Base-by-base conservation (phyloP, 768 basidiomycete genomes). In the Candolleomyces eurysporus region DNA sequence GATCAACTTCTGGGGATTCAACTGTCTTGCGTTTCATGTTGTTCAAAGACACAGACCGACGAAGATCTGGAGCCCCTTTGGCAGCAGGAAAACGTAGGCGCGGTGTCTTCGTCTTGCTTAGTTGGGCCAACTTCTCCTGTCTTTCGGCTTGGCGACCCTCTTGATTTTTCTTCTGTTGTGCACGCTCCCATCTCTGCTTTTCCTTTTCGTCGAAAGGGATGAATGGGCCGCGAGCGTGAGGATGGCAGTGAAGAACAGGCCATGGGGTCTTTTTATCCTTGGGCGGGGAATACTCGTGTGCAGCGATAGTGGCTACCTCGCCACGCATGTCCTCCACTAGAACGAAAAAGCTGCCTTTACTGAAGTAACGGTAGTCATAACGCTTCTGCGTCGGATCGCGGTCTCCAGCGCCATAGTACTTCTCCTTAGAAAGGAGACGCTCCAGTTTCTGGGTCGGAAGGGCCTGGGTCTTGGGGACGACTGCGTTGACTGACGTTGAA, bases 251-350 rank as follows among this genome's bases (percentile, higher is more conserved):
- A 5, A 96, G 79, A 32, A 91, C 80, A 13, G 97, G 97, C 91
- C 94, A 98, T 2, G 86, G 81, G 3, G 83, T 81, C 59, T 77
- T 82, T 55, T 79, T 86, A 61, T 76, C 77, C 66, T 81, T 85
- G 30, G 76, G 68, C 21, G 83, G 70, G 32, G 82, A 76, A 73
- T 96, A 98, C 71, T 98, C 94, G 61, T 92, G 86, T 17, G 85
- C 83, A 57, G 90, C 86, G 64, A 98, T 84, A 2, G 97, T 92
- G 14, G 94, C 89, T 45, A 95, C 79, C 66, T 94, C 89, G 58
- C 89, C 86, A 4, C 82, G 84, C 60, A 94, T 82, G 68, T 98
- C 96, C 72, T 98, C 96, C n/a, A 98, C 84, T 48, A 98, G 82
- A 49, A 98, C 82, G 71, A 94, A 98, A 69, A 83, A 88, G 56